phyloP scores from a whole-genome alignment of 2,329 filamentous ascomycete species.

The Sphaceloma murrayae region DNA sequence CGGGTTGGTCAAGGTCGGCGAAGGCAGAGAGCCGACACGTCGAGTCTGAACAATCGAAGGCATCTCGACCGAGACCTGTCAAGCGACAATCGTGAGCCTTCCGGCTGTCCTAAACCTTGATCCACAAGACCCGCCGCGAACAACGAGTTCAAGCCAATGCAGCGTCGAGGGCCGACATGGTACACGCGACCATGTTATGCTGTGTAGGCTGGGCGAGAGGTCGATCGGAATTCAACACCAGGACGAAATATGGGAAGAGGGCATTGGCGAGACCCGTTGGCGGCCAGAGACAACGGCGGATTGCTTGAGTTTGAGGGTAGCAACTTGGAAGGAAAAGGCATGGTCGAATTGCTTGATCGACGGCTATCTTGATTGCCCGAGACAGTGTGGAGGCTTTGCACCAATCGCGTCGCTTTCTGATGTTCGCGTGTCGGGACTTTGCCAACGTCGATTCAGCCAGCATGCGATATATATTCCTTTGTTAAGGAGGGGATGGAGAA shows the following conservation, averaged over 20 bases:
- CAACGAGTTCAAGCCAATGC: background rate
- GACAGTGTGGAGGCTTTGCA: slow-evolving; percentile 6
- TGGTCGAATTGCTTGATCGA: slow-evolving; percentile 8
- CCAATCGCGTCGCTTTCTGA: slow-evolving; percentile 10
- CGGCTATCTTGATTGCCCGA: slow-evolving; percentile 1
- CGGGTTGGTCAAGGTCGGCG: slow-evolving; percentile 82
- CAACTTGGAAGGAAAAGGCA: slow-evolving; percentile 12
- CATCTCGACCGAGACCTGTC: slow-evolving; percentile 7
- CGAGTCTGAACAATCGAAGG: background rate
- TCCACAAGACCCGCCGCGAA: background rate
- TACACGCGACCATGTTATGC: slow-evolving; percentile 8
- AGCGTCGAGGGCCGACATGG: slow-evolving; percentile 5
- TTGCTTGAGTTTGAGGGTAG: slow-evolving; percentile 7
- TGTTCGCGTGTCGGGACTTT: background rate
- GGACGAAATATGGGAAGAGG: background rate
- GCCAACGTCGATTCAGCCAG: background rate
- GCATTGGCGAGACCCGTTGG: slow-evolving; percentile 11
- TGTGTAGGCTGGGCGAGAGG: background rate
- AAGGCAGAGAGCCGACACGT: slow-evolving; percentile 44
- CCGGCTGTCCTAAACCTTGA: background rate
- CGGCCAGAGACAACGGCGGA: slow-evolving; percentile 6
- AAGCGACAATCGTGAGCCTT: background rate
- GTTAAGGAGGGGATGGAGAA: too few relatives aligned
- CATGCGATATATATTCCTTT: background rate
- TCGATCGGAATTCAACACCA: background rate